Base-by-base conservation (phyloP, 805 yeast species). In the Nakazawaea siamensis region DNA sequence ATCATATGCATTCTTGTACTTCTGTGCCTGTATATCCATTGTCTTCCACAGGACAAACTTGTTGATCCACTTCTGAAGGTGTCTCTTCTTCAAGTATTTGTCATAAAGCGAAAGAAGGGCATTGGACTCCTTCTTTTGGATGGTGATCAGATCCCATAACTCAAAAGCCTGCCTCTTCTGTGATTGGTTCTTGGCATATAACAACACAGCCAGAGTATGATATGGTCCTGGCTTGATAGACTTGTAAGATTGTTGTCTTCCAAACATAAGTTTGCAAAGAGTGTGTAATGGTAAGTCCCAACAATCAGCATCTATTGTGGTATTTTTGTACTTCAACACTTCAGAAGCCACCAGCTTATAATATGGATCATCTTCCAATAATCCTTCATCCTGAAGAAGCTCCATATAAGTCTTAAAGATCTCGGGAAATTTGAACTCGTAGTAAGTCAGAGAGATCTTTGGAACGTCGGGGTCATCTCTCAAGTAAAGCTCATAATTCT, bases 321-420 rank as follows among this genome's bases (percentile, higher is more conserved):
- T 21, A 11, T 40, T 41, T 4, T 30, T 27, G 47, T 51, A 51
- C 27, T 41, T 41, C 11, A 49, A 13, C 1, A 45, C 44, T 2
- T 43, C 49, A 1, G 32, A 28, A 18, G 38, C 38, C 10, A 54
- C 49, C 24, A 43, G 40, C 2, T 31, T 32, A 20, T 41, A 44
- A 24, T 42, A 56, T 3, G 43, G 25, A 39, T 56, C 60, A 5
- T 41, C 27, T 5, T 40, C 42, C 12, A 47, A 27, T 4, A 11
- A 11, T 2, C 19, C 27, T 7, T 9, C 47, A 5, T 43, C 45
- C 9, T 9, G 14, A n/a, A 54, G 25, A 2, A 49, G 29, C 3
- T 43, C 39, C 10, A 43, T 32, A 29, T 56, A 56, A 2, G 33
- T 27, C 10, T 39, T 36, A 28, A 55, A 39, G 4, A 56, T 40